Evolutionary conservation across 1,139 yeast species (phyloP).

Genomic region (Kurtzmaniella natalensis): DNA sequence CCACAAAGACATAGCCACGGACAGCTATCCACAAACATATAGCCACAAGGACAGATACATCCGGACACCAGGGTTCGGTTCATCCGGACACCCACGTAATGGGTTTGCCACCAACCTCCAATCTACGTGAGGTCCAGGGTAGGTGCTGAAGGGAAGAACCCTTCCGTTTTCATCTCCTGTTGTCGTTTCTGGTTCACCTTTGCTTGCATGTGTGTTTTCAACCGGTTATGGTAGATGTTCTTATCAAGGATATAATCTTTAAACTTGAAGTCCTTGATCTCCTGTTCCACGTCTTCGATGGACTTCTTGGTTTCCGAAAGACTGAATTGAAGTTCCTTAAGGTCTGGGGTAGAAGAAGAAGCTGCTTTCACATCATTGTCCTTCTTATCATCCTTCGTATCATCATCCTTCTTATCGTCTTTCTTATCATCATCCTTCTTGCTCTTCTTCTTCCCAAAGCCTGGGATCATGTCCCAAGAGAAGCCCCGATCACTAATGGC

Average conservation of each 20-base stretch:
- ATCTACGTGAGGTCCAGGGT: not conserved
- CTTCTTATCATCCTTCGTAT: conserved; percentile 11
- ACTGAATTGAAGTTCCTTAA: conserved; percentile 22
- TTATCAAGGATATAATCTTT: conserved; percentile 48
- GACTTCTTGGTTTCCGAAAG: conserved; percentile 6
- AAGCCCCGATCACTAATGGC: conserved; percentile 18
- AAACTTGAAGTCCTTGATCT: conserved; percentile 29
- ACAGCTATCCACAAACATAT: too few species aligned
- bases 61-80: too few species aligned
- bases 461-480: conserved; percentile 10
- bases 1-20: too few species aligned
- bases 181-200: conserved; percentile 34
- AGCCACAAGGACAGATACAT: not conserved
- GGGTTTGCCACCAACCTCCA: too few species aligned
- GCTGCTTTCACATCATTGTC: conserved; percentile 11
- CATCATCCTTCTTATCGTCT: conserved; percentile 6
- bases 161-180: conserved; percentile 38
- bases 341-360: conserved; percentile 10
- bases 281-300: conserved; percentile 15
- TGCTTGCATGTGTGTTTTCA: conserved; percentile 38
- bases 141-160: conserved; percentile 58
- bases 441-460: conserved; percentile 6
- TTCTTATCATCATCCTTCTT: conserved; percentile 7
- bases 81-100: too few species aligned
- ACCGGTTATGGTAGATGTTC: conserved; percentile 50